phyloP scores from a whole-genome alignment of 1,284 basidiomycete genomes.

The Macrocystidia cucumis region DNA sequence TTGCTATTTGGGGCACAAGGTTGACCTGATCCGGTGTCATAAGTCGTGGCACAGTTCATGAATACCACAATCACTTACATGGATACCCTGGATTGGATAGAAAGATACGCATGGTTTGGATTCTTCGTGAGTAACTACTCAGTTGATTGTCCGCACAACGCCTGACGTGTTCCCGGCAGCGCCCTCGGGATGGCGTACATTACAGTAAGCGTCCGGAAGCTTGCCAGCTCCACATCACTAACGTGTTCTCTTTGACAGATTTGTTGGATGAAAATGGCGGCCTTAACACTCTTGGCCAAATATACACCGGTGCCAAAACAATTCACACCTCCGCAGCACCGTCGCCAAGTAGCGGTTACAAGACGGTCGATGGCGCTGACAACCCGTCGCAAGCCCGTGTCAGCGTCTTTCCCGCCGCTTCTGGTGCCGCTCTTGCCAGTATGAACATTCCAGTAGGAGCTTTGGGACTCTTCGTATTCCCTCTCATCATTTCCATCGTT shows the following conservation, averaged over 20 bases:
- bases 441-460: too few species aligned
- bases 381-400: conserved; percentile 23
- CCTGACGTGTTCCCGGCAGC: conserved; percentile 16
- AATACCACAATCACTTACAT: conserved; percentile 32
- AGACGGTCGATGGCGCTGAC: conserved; percentile 25
- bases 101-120: conserved; percentile 40
- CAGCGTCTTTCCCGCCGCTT: conserved; percentile 20
- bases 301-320: conserved; percentile 33
- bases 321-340: conserved; percentile 24
- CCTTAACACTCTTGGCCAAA: conserved; percentile 31
- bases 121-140: conserved; percentile 30
- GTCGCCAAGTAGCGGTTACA: conserved; percentile 19
- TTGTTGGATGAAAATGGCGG: conserved; percentile 32
- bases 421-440: conserved; percentile 6
- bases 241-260: conserved; percentile 18
- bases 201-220: conserved; percentile 36
- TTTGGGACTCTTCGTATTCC: too few species aligned
- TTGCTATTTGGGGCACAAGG: not conserved
- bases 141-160: not conserved
- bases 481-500: too few species aligned
- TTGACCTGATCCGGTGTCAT: not conserved
- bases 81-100: conserved; percentile 34
- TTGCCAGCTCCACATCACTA: not conserved
- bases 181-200: conserved; percentile 25
- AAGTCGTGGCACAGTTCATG: conserved; percentile 32